Base-by-base conservation (phyloP, 2,329 filamentous ascomycete genomes). In the Aspergillus sp. region DNA sequence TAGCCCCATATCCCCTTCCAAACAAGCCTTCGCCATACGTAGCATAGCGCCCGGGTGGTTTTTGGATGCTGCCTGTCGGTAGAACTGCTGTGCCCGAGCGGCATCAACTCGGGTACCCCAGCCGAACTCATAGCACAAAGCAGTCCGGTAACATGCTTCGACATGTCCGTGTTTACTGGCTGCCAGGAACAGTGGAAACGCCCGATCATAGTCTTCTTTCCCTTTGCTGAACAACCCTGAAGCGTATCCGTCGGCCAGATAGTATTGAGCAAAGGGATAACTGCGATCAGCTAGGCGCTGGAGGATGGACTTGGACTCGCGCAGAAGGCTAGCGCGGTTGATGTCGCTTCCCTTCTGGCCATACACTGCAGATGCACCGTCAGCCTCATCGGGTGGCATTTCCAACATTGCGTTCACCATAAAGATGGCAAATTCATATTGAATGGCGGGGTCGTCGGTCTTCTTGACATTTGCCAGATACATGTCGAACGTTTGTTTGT, bases 181-280 rank as follows among this genome's bases (percentile, higher is more conserved):
- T 15, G 95, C 86, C 39, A 96, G 84, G 73, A 99, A 99, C 30
- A 98, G 86, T 8, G 92, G 90, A 72, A 98, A 98, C 0, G 95
- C 93, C 42, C 90, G 88, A 72, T 93, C 91, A 73, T 96, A 90
- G 73, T 99, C 95, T 70, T 92, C 88, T 73, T 94, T 96, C 63
- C 92, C 91, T 76, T 97, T 98, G 79, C 88, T 96, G 78, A 99
- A 98, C 23, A 99, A 82, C 0, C 95, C 95, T 5, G 94, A 97
- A 2, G 92, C 91, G 73, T 91, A 96, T 1, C 95, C 95, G 73
- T 99, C 95, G 19, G 88, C 95, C 11, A 99, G 86, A 75, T 98
- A 98, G 79, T 99, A 99, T 75, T 99, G 95, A 3, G 95, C 95
- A 76, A 97, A 98, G 1, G 95, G 95, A 74, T 97, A 97, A 49